Base-by-base conservation (phyloP, 805 yeast species). In the Metschnikowia sp. region DNA sequence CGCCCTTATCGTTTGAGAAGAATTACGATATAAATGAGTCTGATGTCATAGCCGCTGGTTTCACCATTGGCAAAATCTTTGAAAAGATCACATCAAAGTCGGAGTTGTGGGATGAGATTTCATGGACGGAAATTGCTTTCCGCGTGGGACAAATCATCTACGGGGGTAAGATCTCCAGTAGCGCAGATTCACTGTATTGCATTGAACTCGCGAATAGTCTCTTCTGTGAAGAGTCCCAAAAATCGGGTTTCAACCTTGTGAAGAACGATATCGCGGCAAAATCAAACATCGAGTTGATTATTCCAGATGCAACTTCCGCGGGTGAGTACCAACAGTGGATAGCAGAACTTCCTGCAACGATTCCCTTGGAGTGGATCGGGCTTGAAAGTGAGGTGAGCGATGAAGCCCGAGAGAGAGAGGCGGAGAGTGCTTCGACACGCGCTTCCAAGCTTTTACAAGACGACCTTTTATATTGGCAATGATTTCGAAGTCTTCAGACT, bases 21-120 rank as follows among this genome's bases (percentile, higher is more conserved):
- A 58, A 54, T 9, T 84, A 88, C 58, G 95, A 86, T 50, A 78
- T 90, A 56, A 86, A 79, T 59, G 88, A 86, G 47, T 65, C 82
- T n/a, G 97, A 91, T 60, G 75, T 84, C 45, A 64, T 68, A 10
- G 70, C 80, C 19, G 83, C 81, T 2, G 52, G 73, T 4, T 58
- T 51, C 41, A 68, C 81, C 15, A 62, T 83, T 41, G 70, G 70
- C 36, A 64, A 69, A 39, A 59, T 77, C 56, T 58, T 83, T n/a
- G 32, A 29, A 3, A 39, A 32, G 13, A 29, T 33, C 19, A 34
- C 29, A 9, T 12, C 37, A 30, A 29, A 32, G 28, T 45, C 37
- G 7, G 50, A 36, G 1, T 46, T 47, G 32, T 30, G 39, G 18
- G 37, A 32, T 19, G 28, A 33, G 1, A 68, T 82, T 42, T 82